Percentiles rank a stretch among this genome's conserved stretches.
These are phyloP conservation scores for Phaeosphaeriaceae sp. DNA, from an alignment of 2,329 filamentous ascomycete species.

Conservation along the genomic window DNA sequence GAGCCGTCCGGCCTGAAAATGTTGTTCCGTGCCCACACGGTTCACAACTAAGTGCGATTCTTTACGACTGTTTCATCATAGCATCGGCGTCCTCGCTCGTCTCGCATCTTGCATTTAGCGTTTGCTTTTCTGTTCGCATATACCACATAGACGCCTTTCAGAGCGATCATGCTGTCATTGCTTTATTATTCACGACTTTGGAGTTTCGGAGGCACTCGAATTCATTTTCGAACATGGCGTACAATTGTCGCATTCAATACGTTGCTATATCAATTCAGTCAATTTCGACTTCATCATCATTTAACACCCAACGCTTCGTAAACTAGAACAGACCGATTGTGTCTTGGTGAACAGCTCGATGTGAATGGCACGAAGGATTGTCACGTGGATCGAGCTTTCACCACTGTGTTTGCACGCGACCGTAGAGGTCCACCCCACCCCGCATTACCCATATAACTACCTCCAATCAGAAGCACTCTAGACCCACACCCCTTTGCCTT, in stretches of 20 bases:
- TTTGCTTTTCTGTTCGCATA: slow-evolving; percentile 15
- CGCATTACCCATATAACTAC: too few species aligned
- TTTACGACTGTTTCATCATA: slow-evolving; percentile 12
- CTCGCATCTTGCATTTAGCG: slow-evolving; percentile 19
- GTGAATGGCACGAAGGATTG: background rate
- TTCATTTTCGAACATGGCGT: background rate
- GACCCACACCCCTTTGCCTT: too few species aligned
- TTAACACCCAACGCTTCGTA: background rate
- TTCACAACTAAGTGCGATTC: slow-evolving; percentile 17
- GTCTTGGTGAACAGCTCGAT: too few species aligned
- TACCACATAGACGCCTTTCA: slow-evolving; percentile 13
- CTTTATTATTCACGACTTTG: background rate
- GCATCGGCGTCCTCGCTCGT: slow-evolving; percentile 13
- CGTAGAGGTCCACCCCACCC: too few species aligned
- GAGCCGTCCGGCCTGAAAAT: slow-evolving; percentile 52
- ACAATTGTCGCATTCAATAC: background rate
- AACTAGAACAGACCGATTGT: too few species aligned
- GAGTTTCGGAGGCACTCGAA: background rate
- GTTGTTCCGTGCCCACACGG: slow-evolving; percentile 50
- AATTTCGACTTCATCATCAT: background rate
- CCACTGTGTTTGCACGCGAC: too few species aligned
- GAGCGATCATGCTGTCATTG: background rate
- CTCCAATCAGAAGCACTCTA: too few species aligned
- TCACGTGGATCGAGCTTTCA: background rate
- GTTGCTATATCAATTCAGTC: background rate